Percentiles rank a stretch among this genome's conserved stretches.
Evolutionary conservation across 345 rosid species (phyloP).

Genomic region (Aethionema arabicum): DNA sequence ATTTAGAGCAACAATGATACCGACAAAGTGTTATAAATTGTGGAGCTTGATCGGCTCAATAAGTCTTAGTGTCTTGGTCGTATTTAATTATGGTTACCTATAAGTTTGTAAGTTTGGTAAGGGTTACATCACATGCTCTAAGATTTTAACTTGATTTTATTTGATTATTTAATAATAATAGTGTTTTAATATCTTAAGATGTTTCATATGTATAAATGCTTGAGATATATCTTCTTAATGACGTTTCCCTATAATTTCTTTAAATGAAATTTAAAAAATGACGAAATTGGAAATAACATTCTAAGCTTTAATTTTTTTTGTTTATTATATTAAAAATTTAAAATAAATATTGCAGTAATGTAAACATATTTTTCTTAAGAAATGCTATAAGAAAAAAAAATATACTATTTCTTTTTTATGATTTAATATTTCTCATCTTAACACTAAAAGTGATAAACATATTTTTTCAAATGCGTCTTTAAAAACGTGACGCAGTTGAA

Average conservation of each 20-base stretch:
- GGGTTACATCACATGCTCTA: constrained; percentile 30
- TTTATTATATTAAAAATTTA: too few relatives aligned
- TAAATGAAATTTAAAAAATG: too few relatives aligned
- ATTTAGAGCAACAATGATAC: constrained; percentile 11
- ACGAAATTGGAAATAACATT: too few relatives aligned
- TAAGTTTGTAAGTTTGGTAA: constrained; percentile 18
- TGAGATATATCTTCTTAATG: not conserved
- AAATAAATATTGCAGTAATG: too few relatives aligned
- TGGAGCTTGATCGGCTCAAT: constrained; percentile 25
- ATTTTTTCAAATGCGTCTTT: too few relatives aligned
- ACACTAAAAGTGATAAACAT: too few relatives aligned
- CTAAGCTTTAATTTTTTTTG: too few relatives aligned
- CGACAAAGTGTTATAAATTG: constrained; percentile 9
- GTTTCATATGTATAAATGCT: not conserved
- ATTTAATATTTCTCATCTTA: too few relatives aligned
- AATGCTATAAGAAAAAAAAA: too few relatives aligned
- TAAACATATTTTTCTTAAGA: too few relatives aligned
- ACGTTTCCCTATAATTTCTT: not conserved
- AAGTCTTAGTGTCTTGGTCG: constrained; percentile 10
- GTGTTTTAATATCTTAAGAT: not conserved
- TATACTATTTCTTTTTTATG: too few relatives aligned
- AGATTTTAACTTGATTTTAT: constrained; percentile 10
- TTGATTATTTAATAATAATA: not conserved
- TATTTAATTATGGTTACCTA: constrained; percentile 29
- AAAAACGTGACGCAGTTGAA: too few relatives aligned